These are phyloP conservation scores for Fusarium humuli DNA, from an alignment of 2,329 filamentous ascomycete genomes.

Conservation along the genomic window DNA sequence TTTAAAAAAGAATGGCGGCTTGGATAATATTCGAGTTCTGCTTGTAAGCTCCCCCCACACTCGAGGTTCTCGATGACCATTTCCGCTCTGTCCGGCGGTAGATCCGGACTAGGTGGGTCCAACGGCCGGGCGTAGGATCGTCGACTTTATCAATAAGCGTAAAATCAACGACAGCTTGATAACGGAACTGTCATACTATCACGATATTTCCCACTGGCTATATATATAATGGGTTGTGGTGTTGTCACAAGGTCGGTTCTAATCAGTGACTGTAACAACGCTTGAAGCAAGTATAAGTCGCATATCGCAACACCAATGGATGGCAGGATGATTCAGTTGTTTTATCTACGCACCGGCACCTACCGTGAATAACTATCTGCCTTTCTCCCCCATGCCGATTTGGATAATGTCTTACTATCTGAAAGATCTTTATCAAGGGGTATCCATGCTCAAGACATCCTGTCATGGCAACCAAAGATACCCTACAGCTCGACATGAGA, in stretches of 20 bases:
- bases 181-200: not conserved
- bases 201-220: not conserved
- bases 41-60: not conserved
- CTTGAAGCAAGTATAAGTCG: not conserved
- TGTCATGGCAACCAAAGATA: slow-evolving; percentile 10
- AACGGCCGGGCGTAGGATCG: not conserved
- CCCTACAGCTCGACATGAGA: slow-evolving; percentile 10
- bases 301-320: not conserved
- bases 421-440: not conserved
- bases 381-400: not conserved
- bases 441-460: not conserved
- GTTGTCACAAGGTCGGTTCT: not conserved
- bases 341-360: not conserved
- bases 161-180: not conserved
- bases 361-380: not conserved
- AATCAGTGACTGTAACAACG: not conserved
- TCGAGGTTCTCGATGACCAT: not conserved
- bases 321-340: not conserved
- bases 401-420: not conserved
- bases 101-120: slow-evolving; percentile 12
- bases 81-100: not conserved
- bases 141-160: not conserved
- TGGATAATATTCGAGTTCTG: not conserved
- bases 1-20: not conserved
- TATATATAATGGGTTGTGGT: not conserved